Percentiles rank a stretch among this genome's conserved stretches.
Conservation (phyloP, 2,329 filamentous ascomycete species). For the Coniochaeta ligniaria region DNA sequence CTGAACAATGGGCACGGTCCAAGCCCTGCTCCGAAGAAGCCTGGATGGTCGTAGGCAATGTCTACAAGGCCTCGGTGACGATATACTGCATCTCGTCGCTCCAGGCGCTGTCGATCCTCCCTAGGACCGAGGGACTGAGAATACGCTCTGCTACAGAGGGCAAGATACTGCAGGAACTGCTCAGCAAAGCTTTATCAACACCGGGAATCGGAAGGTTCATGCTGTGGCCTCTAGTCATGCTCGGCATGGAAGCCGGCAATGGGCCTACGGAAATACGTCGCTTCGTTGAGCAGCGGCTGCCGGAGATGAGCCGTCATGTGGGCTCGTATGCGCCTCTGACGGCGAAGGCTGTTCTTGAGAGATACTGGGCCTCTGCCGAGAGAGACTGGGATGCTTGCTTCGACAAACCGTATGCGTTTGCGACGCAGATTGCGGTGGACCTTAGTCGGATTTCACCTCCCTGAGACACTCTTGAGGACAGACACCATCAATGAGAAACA, state of each 20-base stretch:
- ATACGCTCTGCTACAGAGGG: slow-evolving; percentile 6
- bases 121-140: slow-evolving; percentile 8
- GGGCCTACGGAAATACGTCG: slow-evolving; percentile 10
- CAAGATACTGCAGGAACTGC: slow-evolving; percentile 10
- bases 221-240: slow-evolving; percentile 27
- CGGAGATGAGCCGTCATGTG: slow-evolving; percentile 16
- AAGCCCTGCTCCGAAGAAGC: slow-evolving; percentile 15
- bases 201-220: slow-evolving; percentile 15
- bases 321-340: slow-evolving; percentile 22
- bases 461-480: neutral
- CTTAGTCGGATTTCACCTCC: neutral
- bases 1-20: slow-evolving; percentile 19
- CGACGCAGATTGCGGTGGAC: slow-evolving; percentile 9
- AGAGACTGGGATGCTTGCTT: slow-evolving; percentile 30
- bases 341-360: slow-evolving; percentile 22
- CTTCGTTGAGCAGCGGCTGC: slow-evolving; percentile 20
- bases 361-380: slow-evolving; percentile 24
- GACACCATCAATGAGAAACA: neutral
- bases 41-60: slow-evolving; percentile 20
- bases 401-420: slow-evolving; percentile 22
- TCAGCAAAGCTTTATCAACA: slow-evolving; percentile 11
- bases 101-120: slow-evolving; percentile 22
- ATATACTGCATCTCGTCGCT: slow-evolving; percentile 29
- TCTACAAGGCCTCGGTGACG: slow-evolving; percentile 22
- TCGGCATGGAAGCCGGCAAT: slow-evolving; percentile 23